Conservation (phyloP, 164 flowering plant species). For the grape (Vitis vinifera) region DNA sequence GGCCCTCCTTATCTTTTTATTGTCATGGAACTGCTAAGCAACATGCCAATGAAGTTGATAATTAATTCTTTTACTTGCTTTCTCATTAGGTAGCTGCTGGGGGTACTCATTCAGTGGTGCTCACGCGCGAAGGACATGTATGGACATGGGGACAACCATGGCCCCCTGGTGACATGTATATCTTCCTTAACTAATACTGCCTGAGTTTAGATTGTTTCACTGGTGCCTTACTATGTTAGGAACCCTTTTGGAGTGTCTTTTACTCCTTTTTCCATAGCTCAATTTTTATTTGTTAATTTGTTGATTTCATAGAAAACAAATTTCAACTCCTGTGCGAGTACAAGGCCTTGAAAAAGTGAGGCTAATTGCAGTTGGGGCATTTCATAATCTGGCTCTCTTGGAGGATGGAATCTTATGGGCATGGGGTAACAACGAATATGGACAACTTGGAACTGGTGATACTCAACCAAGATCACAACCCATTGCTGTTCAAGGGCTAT, state of each 20-base stretch:
- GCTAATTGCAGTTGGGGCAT: slow-evolving; percentile 94
- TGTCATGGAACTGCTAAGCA: background rate
- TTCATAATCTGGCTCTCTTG: slow-evolving; percentile 93
- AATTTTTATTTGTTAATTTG: background rate
- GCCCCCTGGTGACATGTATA: slow-evolving; percentile 99
- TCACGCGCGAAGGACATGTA: slow-evolving; percentile 93
- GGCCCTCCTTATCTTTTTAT: background rate
- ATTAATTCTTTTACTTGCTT: slow-evolving; percentile 11
- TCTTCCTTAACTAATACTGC: background rate
- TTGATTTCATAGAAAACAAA: slow-evolving; percentile 66
- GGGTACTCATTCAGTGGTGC: slow-evolving; percentile 98
- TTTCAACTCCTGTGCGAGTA: slow-evolving; percentile 89
- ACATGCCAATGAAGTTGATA: no score
- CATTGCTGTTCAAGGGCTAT: slow-evolving; percentile 80
- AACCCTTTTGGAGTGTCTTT: background rate
- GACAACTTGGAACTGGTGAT: slow-evolving; percentile 99
- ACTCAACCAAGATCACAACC: slow-evolving; percentile 99
- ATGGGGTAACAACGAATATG: slow-evolving; percentile 99
- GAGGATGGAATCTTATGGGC: slow-evolving; percentile 91
- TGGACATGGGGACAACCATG: slow-evolving; percentile 99
- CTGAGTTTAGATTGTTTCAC: background rate
- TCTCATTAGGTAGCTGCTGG: slow-evolving; percentile 93
- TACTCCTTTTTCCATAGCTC: background rate
- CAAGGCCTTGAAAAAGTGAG: slow-evolving; percentile 94
- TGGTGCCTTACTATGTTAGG: background rate